Percentiles rank a stretch among this genome's conserved stretches.
These are phyloP conservation scores for Leccinum subfulvum DNA, from an alignment of 1,284 basidiomycete genomes.

Conservation along the genomic window DNA sequence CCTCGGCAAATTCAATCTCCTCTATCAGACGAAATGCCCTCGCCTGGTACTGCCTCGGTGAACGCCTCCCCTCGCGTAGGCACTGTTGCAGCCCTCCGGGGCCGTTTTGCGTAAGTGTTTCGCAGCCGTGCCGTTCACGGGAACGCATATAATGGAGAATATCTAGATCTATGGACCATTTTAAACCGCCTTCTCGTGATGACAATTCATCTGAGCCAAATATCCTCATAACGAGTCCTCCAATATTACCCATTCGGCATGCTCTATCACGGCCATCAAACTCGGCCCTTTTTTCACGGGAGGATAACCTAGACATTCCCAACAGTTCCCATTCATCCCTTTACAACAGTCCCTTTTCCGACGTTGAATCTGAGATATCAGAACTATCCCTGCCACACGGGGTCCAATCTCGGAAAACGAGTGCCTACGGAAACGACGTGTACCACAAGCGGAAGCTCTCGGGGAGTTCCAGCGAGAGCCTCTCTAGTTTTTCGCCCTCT, in stretches of 20 bases:
- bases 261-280: constrained; percentile 12
- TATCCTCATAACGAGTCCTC: constrained; percentile 28
- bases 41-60: background rate
- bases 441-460: constrained; percentile 12
- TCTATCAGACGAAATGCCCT: constrained; percentile 4
- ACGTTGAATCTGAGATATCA: constrained; percentile 30
- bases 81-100: constrained; percentile 13
- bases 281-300: constrained; percentile 22
- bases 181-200: constrained; percentile 10
- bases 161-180: constrained; percentile 12
- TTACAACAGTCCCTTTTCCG: constrained; percentile 30
- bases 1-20: constrained; percentile 17
- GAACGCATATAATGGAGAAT: background rate
- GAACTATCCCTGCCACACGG: constrained; percentile 18
- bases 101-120: constrained; percentile 24
- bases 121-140: background rate
- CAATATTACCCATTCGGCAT: constrained; percentile 19
- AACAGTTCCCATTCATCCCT: constrained; percentile 25
- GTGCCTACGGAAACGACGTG: background rate
- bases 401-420: constrained; percentile 6
- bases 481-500: constrained; percentile 10
- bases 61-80: constrained; percentile 12
- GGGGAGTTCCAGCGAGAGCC: constrained; percentile 26
- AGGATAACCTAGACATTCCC: constrained; percentile 24
- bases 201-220: constrained; percentile 26